Evolutionary conservation across 805 yeast species (phyloP), one percentile per base, ranked within the genome.

Genomic region (Nadsonia fulvescens): DNA sequence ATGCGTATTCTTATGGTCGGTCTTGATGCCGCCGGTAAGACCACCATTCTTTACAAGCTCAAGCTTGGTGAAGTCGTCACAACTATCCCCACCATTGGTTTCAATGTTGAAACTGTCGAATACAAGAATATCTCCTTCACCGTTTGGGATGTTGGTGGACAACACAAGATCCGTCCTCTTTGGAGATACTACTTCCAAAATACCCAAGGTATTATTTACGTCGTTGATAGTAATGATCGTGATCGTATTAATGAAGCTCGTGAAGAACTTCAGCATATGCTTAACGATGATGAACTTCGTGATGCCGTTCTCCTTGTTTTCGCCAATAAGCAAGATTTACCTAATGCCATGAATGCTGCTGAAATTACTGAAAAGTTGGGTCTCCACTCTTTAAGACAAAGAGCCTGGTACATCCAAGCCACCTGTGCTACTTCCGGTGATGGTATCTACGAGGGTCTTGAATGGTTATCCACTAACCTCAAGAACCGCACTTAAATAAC

Each of bases 111-210:
- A 61, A 82, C 94, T 35, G 93, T 82, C 47, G 93, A 82, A 64
- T 81, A 82, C 67, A 82, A 82, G 64, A 82, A 82, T 72, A 79
- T 82, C 56, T 75, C 92, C 22, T 82, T 82, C 63, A 81, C 93
- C 34, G 94, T 82, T 38, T 82, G 95, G 96, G 96, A 86, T 70
- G 94, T 83, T 44, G 96, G 96, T 76, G 96, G 96, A 70, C 96
- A 86, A 66, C 94, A 82, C 59, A 83, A 83, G 63, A 86, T 86
- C 51, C 78, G 96, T 63, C 94, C 96, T 33, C 65, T 86, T 57
- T 86, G 96, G 96, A 77, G 95, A 70, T 92, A 86, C 61, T 86
- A 86, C 58, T 86, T 72, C 78, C 93, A 86, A 62, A 86, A 86
- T 69, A 82, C 95, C 35, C 95, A 86, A 60, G 95, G 95, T 64